Evolutionary conservation across 495 filamentous ascomycete genomes (phyloP).

Genomic region (Aspergillus biplanus): DNA sequence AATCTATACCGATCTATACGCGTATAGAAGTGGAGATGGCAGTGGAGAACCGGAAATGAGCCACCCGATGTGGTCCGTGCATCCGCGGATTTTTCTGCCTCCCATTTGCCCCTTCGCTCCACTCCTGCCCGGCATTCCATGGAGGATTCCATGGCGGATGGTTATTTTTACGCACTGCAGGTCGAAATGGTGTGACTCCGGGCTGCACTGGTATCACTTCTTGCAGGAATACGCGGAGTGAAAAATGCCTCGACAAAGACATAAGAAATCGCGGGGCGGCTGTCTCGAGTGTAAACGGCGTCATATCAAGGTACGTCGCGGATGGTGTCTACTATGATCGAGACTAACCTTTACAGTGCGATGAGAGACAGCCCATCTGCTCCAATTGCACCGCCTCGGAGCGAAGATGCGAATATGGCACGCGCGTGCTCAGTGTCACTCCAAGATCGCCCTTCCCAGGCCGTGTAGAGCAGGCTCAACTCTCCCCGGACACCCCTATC

Average conservation of each 20-base stretch:
- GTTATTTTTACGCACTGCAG: no score
- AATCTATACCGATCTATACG: no score
- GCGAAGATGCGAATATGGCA: constrained; percentile 31
- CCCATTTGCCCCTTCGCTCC: background rate
- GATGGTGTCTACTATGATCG: no score
- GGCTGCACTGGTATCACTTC: background rate
- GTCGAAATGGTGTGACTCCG: no score
- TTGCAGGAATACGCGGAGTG: background rate
- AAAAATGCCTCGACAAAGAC: constrained; percentile 34
- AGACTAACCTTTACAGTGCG: constrained; percentile 33
- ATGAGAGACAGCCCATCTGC: constrained; percentile 39
- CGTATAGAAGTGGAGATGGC: no score
- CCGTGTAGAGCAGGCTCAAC: background rate
- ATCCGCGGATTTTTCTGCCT: background rate
- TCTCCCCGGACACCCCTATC: background rate
- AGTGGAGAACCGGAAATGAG: no score
- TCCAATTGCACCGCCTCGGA: constrained; percentile 40
- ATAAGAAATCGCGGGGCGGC: constrained; percentile 42
- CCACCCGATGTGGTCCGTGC: background rate
- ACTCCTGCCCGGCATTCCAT: background rate
- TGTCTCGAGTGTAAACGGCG: constrained; percentile 44
- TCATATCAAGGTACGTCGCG: constrained; percentile 41
- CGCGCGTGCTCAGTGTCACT: background rate
- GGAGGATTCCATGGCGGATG: no score
- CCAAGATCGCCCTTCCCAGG: no score